Conservation (phyloP, 352 stramenopile genomes). For the Pythium oligandrum region DNA sequence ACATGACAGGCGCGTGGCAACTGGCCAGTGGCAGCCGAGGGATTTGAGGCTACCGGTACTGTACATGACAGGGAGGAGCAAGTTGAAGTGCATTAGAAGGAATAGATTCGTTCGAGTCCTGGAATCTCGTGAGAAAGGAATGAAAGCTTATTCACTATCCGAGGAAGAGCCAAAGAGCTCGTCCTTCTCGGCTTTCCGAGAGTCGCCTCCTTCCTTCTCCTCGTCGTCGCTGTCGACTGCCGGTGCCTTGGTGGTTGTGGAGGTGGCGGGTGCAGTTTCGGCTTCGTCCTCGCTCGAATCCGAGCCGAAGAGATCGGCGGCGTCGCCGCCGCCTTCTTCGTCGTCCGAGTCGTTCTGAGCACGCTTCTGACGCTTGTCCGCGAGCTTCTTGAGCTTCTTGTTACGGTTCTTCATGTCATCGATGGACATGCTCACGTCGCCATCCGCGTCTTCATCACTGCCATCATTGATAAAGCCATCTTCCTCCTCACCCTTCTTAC, state of each 20-base stretch:
- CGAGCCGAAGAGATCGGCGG: constrained; percentile 73
- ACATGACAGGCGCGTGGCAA: constrained; percentile 1
- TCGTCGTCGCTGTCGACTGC: constrained; percentile 36
- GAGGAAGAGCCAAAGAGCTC: constrained; percentile 84
- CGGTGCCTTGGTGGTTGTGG: constrained; percentile 6
- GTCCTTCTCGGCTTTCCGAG: constrained; percentile 65
- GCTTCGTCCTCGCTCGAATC: constrained; percentile 62
- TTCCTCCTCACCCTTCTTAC: constrained; percentile 60
- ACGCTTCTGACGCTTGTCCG: constrained; percentile 82
- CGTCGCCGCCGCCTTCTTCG: constrained; percentile 38
- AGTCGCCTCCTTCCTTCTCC: constrained; percentile 32
- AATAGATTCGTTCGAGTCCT: too few relatives aligned
- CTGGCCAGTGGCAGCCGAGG: too few relatives aligned
- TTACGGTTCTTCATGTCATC: constrained; percentile 90
- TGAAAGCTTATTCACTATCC: constrained; percentile 53
- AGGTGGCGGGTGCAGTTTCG: constrained; percentile 9
- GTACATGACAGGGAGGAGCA: too few relatives aligned
- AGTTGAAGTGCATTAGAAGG: too few relatives aligned
- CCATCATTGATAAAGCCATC: constrained; percentile 64
- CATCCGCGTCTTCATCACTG: constrained; percentile 48
- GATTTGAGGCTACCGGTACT: too few relatives aligned
- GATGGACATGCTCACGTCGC: constrained; percentile 68
- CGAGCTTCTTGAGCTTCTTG: constrained; percentile 78
- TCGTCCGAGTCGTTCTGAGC: constrained; percentile 45
- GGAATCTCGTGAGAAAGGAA: not conserved